phyloP scores from a whole-genome alignment of 2,329 filamentous ascomycete species.

The Phialocephala sp. region DNA sequence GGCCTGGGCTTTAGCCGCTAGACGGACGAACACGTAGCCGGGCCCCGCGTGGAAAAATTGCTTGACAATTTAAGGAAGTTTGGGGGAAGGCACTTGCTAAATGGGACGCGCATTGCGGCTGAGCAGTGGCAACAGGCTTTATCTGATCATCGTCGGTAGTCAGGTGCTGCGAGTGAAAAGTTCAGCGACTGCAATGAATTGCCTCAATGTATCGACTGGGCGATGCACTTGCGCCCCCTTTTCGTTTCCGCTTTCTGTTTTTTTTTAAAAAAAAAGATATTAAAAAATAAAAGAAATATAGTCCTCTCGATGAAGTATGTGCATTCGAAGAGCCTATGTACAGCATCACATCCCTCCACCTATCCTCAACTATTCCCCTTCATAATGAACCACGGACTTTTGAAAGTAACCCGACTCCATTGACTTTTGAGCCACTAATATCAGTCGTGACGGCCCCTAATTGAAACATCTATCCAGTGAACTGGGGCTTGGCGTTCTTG shows the following conservation, averaged over 20 bases:
- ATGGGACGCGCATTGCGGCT: background rate
- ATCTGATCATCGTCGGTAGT: background rate
- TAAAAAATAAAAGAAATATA: background rate
- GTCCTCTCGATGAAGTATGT: conserved; percentile 7
- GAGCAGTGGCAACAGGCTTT: background rate
- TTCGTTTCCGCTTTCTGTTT: too few relatives aligned
- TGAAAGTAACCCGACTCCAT: background rate
- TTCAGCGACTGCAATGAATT: background rate
- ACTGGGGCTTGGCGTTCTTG: conserved; percentile 45
- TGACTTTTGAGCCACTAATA: background rate
- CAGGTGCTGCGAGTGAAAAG: too few relatives aligned
- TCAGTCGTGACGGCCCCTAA: background rate
- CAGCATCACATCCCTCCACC: background rate
- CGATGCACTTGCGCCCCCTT: background rate
- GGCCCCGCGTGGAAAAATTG: background rate
- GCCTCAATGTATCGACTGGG: background rate
- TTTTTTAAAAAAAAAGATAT: too few relatives aligned
- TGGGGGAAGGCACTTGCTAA: background rate
- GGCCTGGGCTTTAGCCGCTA: background rate
- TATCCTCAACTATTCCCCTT: background rate
- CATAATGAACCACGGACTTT: background rate
- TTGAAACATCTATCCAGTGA: conserved; percentile 12
- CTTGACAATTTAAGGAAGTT: background rate
- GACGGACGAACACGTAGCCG: background rate
- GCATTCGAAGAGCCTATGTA: conserved; percentile 12